Conservation (phyloP, 768 basidiomycete genomes). For the Kwoniella botswanensis region DNA sequence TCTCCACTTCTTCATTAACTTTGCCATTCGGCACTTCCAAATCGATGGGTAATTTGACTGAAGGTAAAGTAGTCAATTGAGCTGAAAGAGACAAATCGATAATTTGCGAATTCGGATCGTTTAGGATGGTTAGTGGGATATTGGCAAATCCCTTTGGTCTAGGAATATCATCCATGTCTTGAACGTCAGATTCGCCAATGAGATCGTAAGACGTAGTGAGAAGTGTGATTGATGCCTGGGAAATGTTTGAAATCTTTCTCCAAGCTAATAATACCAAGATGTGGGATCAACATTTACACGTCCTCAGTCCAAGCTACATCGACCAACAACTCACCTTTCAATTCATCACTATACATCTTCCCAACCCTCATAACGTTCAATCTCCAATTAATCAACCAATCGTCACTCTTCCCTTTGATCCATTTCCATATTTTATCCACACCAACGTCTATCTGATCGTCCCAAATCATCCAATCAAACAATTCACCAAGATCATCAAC, state of each 20-base stretch:
- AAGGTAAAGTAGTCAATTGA: constrained; percentile 5
- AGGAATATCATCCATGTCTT: background rate
- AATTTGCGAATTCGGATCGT: constrained; percentile 33
- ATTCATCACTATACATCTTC: constrained; percentile 26
- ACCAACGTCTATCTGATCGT: background rate
- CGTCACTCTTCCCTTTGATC: constrained; percentile 15
- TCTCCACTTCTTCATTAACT: background rate
- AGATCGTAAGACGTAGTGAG: background rate
- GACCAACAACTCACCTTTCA: constrained; percentile 30
- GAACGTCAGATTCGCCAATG: background rate
- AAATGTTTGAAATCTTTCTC: background rate
- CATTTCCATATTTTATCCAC: constrained; percentile 17
- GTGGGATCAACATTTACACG: too few species aligned
- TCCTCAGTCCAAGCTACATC: constrained; percentile 26
- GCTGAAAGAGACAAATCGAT: constrained; percentile 34
- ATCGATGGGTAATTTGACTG: constrained; percentile 12
- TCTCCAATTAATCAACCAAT: constrained; percentile 30
- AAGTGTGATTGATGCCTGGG: background rate
- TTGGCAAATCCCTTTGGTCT: constrained; percentile 20
- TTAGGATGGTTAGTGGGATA: constrained; percentile 24
- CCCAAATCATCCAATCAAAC: constrained; percentile 32
- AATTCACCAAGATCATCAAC: constrained; percentile 43
- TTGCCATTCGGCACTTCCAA: background rate
- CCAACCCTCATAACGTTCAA: constrained; percentile 25
- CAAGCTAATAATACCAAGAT: background rate